Evolutionary conservation across 208 protist genomes (phyloP).

Genomic region (Trypanosoma mega): DNA sequence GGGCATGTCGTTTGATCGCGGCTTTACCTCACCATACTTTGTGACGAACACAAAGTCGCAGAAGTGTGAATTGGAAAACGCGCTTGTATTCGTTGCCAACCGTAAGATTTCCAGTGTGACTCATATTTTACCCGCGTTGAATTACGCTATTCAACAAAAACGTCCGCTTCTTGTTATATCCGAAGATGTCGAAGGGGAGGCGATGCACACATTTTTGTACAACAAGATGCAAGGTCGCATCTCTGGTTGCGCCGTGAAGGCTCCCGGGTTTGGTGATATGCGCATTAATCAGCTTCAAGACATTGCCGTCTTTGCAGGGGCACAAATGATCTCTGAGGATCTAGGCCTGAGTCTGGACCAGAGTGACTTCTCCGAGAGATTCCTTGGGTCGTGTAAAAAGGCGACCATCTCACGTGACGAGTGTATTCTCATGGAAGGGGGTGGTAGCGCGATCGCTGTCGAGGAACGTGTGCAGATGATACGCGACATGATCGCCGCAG

Average conservation of each 20-base stretch:
- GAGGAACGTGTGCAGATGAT: slow-evolving; percentile 97
- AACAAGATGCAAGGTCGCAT: slow-evolving; percentile 91
- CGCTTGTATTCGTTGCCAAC: slow-evolving; percentile 93
- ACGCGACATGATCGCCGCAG: slow-evolving; percentile 91
- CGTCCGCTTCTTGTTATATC: slow-evolving; percentile 88
- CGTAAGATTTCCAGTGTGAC: slow-evolving; percentile 79
- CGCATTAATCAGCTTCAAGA: slow-evolving; percentile 98
- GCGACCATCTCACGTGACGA: slow-evolving; percentile 97
- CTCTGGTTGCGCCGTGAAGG: slow-evolving; percentile 93
- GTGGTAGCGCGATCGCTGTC: slow-evolving; percentile 93
- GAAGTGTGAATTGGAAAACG: slow-evolving; percentile 96
- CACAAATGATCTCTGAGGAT: slow-evolving; percentile 94
- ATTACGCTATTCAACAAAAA: slow-evolving; percentile 84
- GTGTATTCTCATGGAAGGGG: slow-evolving; percentile 98
- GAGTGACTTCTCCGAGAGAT: slow-evolving; percentile 85
- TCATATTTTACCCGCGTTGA: slow-evolving; percentile 80
- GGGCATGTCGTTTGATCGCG: slow-evolving; percentile 98
- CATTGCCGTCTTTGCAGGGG: slow-evolving; percentile 98
- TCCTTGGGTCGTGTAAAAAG: slow-evolving; percentile 84
- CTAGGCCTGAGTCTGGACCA: slow-evolving; percentile 92
- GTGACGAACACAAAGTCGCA: slow-evolving; percentile 98
- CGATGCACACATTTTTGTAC: slow-evolving; percentile 95
- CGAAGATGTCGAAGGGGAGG: slow-evolving; percentile 91
- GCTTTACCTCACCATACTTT: slow-evolving; percentile 99
- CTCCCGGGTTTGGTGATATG: slow-evolving; percentile 99